Evolutionary conservation across 169 alveolate species (phyloP).

Genomic region (Plasmodium chabaudi): DNA sequence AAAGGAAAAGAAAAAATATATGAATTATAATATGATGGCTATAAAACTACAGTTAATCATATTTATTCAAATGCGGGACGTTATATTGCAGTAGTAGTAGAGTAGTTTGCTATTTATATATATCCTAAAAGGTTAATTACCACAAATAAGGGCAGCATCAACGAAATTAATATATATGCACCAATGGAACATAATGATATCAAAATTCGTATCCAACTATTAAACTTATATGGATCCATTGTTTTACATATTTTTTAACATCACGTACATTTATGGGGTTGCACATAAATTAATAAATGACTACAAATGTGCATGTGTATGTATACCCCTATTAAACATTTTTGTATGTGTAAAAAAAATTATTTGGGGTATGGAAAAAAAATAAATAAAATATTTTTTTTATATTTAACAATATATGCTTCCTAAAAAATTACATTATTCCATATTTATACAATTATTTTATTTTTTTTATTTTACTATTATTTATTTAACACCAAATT

Average conservation of each 20-base stretch:
- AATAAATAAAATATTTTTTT: neutral
- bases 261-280: neutral
- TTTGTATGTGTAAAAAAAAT: too few relatives aligned
- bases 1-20: neutral
- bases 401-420: neutral
- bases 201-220: constrained; percentile 64
- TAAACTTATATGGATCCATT: constrained; percentile 73
- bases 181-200: constrained; percentile 57
- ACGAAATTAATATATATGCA: constrained; percentile 45
- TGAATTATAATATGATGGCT: too few relatives aligned
- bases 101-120: neutral
- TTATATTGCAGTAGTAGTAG: neutral
- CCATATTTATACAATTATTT: neutral
- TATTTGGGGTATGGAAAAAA: neutral
- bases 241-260: constrained; percentile 8
- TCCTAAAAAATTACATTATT: neutral
- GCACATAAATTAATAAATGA: neutral
- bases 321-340: too few relatives aligned
- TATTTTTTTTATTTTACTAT: neutral
- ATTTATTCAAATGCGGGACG: neutral
- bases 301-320: neutral
- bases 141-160: constrained; percentile 59
- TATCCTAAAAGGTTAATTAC: neutral
- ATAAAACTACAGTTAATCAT: neutral
- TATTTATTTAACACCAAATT: too few relatives aligned